Evolutionary conservation across 257 asterid species (phyloP).

Genomic region (Knoxia roxburghii): DNA sequence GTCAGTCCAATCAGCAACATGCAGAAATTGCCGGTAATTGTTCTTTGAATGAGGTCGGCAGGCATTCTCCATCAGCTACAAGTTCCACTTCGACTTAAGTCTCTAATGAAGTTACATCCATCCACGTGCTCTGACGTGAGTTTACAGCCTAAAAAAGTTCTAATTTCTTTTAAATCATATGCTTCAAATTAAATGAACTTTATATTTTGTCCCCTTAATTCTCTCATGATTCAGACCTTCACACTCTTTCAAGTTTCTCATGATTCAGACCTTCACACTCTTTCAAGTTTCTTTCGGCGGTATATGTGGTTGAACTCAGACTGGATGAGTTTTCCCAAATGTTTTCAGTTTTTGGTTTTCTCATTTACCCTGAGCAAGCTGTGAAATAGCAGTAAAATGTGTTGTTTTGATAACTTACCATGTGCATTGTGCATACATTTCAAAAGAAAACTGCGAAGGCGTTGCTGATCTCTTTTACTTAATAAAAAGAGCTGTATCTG

Average conservation of each 20-base stretch:
- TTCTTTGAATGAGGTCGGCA: constrained; percentile 33
- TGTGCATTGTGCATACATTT: background rate
- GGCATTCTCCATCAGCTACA: constrained; percentile 43
- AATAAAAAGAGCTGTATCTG: background rate
- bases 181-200: background rate
- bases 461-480: background rate
- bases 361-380: no score
- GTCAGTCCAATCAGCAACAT: constrained; percentile 23
- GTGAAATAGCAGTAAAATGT: background rate
- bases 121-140: constrained; percentile 17
- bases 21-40: constrained; percentile 22
- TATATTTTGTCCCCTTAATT: background rate
- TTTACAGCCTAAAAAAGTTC: background rate
- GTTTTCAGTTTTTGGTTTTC: background rate
- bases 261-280: no score
- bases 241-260: no score
- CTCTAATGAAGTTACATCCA: constrained; percentile 15
- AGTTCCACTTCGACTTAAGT: constrained; percentile 46
- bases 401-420: background rate
- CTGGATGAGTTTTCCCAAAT: background rate
- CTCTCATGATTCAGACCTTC: background rate
- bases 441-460: background rate
- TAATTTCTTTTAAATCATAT: background rate
- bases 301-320: background rate
- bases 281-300: background rate